Percentiles rank a stretch among this genome's conserved stretches.
phyloP scores from a whole-genome alignment of 176 grass and related monocot species.

The Raddia distichophylla region DNA sequence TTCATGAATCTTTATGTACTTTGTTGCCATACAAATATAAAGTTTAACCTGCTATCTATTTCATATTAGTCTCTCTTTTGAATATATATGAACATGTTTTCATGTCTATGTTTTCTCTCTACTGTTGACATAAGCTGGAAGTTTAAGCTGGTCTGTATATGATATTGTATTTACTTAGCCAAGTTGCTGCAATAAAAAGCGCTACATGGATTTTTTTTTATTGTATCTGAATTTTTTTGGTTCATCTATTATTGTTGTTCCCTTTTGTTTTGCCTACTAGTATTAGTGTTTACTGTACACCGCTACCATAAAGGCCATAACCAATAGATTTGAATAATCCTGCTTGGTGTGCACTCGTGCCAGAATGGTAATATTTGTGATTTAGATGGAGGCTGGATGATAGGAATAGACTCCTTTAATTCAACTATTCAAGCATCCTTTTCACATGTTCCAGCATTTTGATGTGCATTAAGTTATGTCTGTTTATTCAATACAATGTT shows the following conservation, averaged over 20 bases:
- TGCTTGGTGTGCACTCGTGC: not conserved
- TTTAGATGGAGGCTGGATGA: slow-evolving; percentile 16
- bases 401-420: not conserved
- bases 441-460: not conserved
- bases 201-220: not conserved
- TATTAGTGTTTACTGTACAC: not conserved
- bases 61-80: not conserved
- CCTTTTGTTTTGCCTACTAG: slow-evolving; percentile 24
- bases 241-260: not conserved
- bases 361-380: not conserved
- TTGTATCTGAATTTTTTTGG: not conserved
- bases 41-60: not conserved
- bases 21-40: not conserved
- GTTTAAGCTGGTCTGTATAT: not conserved
- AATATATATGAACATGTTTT: not conserved
- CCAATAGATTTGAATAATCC: not conserved
- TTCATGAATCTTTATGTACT: slow-evolving; percentile 11
- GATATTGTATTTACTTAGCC: not conserved
- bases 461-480: not conserved
- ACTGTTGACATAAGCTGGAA: not conserved
- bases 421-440: slow-evolving; percentile 1
- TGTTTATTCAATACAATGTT: not conserved
- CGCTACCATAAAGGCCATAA: not conserved
- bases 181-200: slow-evolving; percentile 11
- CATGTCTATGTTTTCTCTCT: slow-evolving; percentile 1